Percentiles rank a stretch among this genome's conserved stretches.
These are phyloP conservation scores for Fonsecaea pedrosoi DNA, from an alignment of 2,329 filamentous ascomycete genomes.

Conservation along the genomic window DNA sequence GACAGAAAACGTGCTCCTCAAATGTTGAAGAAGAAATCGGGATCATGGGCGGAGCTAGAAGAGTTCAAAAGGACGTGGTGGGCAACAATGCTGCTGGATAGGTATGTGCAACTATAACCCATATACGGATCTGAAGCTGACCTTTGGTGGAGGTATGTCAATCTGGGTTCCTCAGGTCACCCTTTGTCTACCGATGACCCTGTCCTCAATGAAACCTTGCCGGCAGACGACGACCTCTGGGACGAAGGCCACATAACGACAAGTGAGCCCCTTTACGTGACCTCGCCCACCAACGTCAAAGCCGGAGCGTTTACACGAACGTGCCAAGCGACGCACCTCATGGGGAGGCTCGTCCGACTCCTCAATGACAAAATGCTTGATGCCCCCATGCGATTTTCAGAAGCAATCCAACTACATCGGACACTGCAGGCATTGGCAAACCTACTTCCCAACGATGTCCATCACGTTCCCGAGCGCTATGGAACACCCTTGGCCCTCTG, in stretches of 20 bases:
- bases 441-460: slow-evolving; percentile 42
- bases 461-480: slow-evolving; percentile 36
- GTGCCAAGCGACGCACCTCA: slow-evolving; percentile 46
- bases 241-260: slow-evolving; percentile 38
- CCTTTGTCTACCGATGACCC: slow-evolving; percentile 41
- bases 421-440: slow-evolving; percentile 44
- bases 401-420: slow-evolving; percentile 46
- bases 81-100: slow-evolving; percentile 41
- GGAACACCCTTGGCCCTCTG: slow-evolving; percentile 46
- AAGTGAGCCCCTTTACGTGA: slow-evolving; percentile 41
- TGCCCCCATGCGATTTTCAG: slow-evolving; percentile 42
- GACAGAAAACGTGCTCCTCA: slow-evolving; percentile 37
- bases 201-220: slow-evolving; percentile 37
- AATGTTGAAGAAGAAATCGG: slow-evolving; percentile 28
- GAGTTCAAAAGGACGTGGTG: slow-evolving; percentile 41
- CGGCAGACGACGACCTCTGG: slow-evolving; percentile 40
- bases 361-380: slow-evolving; percentile 43
- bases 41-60: slow-evolving; percentile 41
- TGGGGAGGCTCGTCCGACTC: slow-evolving; percentile 45
- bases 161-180: slow-evolving; percentile 38
- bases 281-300: slow-evolving; percentile 37
- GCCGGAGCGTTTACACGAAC: slow-evolving; percentile 46
- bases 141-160: slow-evolving; percentile 38
- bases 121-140: slow-evolving; percentile 3
- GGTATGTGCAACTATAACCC: slow-evolving; percentile 24